Conservation (phyloP, 495 filamentous ascomycete species). For the Filosporella fistucella region DNA sequence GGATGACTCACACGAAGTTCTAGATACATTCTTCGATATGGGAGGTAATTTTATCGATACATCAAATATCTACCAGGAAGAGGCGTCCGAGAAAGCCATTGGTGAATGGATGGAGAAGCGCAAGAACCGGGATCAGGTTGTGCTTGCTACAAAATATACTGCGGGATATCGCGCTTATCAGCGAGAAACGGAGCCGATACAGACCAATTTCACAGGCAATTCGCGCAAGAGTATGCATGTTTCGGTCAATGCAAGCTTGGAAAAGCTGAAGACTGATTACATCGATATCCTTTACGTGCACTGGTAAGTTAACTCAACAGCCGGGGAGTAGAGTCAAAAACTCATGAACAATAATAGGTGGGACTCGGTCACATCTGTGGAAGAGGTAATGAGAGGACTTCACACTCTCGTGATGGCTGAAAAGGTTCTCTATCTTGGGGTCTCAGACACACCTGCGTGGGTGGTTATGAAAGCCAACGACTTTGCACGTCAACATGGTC, state of each 20-base stretch:
- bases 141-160: slow-evolving; percentile 62
- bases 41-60: slow-evolving; percentile 75
- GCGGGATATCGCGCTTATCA: slow-evolving; percentile 29
- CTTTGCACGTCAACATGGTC: slow-evolving; percentile 55
- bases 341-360: slow-evolving; percentile 42
- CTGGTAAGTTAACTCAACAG: slow-evolving; percentile 25
- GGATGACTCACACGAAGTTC: too few species aligned
- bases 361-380: slow-evolving; percentile 54
- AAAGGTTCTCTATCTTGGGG: slow-evolving; percentile 62
- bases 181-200: slow-evolving; percentile 25
- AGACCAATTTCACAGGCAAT: slow-evolving; percentile 54
- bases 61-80: slow-evolving; percentile 60
- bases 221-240: slow-evolving; percentile 46
- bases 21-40: slow-evolving; percentile 49
- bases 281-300: slow-evolving; percentile 61
- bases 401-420: slow-evolving; percentile 51
- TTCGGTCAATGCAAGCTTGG: slow-evolving; percentile 48
- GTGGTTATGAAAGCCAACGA: slow-evolving; percentile 54
- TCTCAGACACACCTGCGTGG: slow-evolving; percentile 60
- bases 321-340: not conserved
- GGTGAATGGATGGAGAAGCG: slow-evolving; percentile 62
- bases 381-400: slow-evolving; percentile 57
- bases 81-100: slow-evolving; percentile 57
- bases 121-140: slow-evolving; percentile 51
- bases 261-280: slow-evolving; percentile 60